Evolutionary conservation across 331 rosid species (phyloP).

Genomic region (Quercus phellos): DNA sequence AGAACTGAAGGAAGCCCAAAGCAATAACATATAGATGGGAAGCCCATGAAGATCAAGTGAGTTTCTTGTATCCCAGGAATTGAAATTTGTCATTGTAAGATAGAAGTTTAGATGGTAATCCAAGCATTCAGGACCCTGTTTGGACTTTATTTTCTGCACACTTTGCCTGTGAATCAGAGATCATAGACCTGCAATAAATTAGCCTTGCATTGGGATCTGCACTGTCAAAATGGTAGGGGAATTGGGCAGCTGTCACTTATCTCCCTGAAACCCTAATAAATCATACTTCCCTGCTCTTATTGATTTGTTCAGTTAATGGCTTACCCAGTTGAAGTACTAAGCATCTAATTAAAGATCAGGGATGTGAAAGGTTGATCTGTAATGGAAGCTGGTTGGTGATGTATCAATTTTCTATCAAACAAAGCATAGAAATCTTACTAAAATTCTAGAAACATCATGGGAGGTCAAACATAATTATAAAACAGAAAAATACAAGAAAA

Average conservation of each 20-base stretch:
- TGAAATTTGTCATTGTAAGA: slow-evolving; percentile 1
- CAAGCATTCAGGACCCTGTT: background rate
- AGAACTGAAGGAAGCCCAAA: slow-evolving; percentile 36
- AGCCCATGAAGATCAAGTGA: slow-evolving; percentile 32
- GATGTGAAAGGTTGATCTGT: background rate
- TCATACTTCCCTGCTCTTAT: background rate
- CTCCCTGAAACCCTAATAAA: background rate
- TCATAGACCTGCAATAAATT: background rate
- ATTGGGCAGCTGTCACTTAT: background rate
- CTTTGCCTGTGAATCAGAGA: background rate
- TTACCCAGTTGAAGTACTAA: background rate
- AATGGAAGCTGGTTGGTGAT: background rate
- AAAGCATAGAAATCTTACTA: background rate
- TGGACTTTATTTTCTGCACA: slow-evolving; percentile 9
- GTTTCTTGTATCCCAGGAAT: slow-evolving; percentile 23
- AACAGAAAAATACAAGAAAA: background rate
- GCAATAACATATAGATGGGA: slow-evolving; percentile 20
- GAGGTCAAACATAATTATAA: background rate
- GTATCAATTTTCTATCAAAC: background rate
- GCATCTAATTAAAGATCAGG: background rate
- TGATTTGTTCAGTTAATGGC: background rate
- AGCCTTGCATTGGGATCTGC: background rate
- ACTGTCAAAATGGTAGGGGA: background rate
- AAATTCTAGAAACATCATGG: background rate
- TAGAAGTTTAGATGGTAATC: slow-evolving; percentile 24